phyloP scores from a whole-genome alignment of 2,329 filamentous ascomycete species.

The Colletotrichum orchidophilum region DNA sequence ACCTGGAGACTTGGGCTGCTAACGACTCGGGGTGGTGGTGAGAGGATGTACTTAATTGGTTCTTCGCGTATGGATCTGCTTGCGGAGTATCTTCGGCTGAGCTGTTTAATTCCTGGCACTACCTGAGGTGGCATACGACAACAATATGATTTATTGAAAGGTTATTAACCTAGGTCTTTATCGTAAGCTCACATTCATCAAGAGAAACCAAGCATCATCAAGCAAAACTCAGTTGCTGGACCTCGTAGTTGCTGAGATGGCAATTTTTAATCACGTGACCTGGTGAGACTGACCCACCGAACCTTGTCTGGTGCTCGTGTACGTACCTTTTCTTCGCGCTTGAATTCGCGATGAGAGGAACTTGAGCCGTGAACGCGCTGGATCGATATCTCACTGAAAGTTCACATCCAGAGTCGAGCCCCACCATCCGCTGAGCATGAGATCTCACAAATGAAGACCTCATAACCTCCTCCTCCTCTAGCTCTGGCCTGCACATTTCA shows the following conservation, averaged over 20 bases:
- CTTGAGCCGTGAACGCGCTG: constrained; percentile 3
- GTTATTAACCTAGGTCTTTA: background rate
- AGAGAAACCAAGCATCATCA: background rate
- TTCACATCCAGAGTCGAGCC: background rate
- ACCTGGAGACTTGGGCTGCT: background rate
- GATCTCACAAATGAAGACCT: background rate
- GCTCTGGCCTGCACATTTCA: background rate
- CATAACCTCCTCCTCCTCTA: background rate
- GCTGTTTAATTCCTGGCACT: background rate
- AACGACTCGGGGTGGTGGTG: background rate
- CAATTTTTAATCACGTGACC: constrained; percentile 5
- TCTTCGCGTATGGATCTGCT: background rate
- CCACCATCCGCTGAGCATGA: constrained; percentile 2
- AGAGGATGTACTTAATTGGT: constrained; percentile 14
- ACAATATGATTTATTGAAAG: background rate
- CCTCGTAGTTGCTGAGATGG: too few species aligned
- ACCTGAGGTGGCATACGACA: background rate
- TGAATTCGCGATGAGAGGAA: constrained; percentile 10
- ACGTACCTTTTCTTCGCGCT: constrained; percentile 22
- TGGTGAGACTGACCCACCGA: background rate
- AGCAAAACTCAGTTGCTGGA: background rate
- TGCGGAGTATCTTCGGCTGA: constrained; percentile 20
- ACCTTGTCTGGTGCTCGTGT: background rate
- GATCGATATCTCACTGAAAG: constrained; percentile 8
- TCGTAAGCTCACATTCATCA: background rate